Evolutionary conservation across 345 rosid genomes (phyloP).

Genomic region (Laguncularia racemosa): DNA sequence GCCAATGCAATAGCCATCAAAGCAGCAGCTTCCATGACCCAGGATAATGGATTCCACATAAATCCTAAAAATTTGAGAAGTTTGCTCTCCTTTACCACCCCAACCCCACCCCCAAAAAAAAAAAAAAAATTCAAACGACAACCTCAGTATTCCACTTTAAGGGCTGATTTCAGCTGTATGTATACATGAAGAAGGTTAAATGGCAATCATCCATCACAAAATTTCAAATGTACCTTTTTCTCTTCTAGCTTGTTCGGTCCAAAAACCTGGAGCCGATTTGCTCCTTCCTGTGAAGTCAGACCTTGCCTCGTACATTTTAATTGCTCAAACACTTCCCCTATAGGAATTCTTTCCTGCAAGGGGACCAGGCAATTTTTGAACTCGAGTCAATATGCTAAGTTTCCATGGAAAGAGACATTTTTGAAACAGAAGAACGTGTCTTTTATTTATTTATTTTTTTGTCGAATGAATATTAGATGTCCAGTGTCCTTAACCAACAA

Average conservation of each 20-base stretch:
- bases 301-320: slow-evolving; percentile 49
- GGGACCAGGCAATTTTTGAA: too few relatives aligned
- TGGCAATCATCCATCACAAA: neutral
- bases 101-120: too few relatives aligned
- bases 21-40: slow-evolving; percentile 99
- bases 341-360: slow-evolving; percentile 56
- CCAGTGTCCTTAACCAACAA: too few relatives aligned
- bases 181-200: neutral
- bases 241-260: slow-evolving; percentile 95
- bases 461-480: too few relatives aligned
- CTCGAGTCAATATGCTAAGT: too few relatives aligned
- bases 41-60: slow-evolving; percentile 97
- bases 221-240: slow-evolving; percentile 49
- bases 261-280: slow-evolving; percentile 57
- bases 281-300: slow-evolving; percentile 60
- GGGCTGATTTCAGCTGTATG: neutral
- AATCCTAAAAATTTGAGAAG: slow-evolving; percentile 78
- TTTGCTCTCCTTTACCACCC: slow-evolving; percentile 82
- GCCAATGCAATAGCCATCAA: slow-evolving; percentile 80
- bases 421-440: too few relatives aligned
- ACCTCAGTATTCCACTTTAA: neutral
- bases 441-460: too few relatives aligned
- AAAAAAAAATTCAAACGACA: neutral
- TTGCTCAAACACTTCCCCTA: slow-evolving; percentile 78
- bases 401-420: too few relatives aligned